phyloP scores from a whole-genome alignment of 768 basidiomycete genomes.

The Pulveroboletus frians region DNA sequence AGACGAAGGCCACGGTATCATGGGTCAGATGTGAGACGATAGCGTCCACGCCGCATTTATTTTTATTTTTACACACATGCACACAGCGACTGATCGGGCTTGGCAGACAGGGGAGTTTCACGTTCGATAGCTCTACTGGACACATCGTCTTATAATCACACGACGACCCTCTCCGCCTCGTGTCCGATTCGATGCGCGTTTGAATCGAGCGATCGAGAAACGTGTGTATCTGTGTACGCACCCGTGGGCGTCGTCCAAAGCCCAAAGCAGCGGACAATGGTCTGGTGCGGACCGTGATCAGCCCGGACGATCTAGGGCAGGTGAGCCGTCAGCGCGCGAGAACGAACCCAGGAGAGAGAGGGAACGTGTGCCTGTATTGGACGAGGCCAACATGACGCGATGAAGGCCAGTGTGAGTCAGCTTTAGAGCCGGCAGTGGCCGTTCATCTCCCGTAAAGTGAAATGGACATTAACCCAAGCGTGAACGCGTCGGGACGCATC shows the following conservation, averaged over 20 bases:
- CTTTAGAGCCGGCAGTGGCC: background rate
- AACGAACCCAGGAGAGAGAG: background rate
- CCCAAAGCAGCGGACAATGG: slow-evolving; percentile 21
- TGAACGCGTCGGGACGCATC: slow-evolving; percentile 5
- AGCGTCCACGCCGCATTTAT: background rate
- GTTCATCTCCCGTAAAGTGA: slow-evolving; percentile 5
- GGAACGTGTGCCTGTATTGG: background rate
- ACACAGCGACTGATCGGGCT: background rate
- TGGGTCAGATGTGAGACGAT: background rate
- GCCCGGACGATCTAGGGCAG: slow-evolving; percentile 2
- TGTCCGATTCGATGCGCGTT: no score
- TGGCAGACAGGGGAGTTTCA: background rate
- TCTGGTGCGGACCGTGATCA: background rate
- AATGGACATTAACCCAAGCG: slow-evolving; percentile 10
- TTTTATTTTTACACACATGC: background rate
- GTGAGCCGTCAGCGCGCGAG: slow-evolving; percentile 10
- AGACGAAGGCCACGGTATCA: no score
- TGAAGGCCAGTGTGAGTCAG: slow-evolving; percentile 1
- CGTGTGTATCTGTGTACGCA: background rate
- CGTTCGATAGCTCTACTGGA: slow-evolving; percentile 4
- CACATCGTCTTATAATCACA: slow-evolving; percentile 15
- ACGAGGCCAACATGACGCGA: background rate
- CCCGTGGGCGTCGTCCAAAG: slow-evolving; percentile 1
- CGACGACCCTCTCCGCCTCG: background rate
- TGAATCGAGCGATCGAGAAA: no score